Percentiles rank a stretch among this genome's conserved stretches.
phyloP scores from a whole-genome alignment of 345 rosid species.

The Odontarrhena argentea region DNA sequence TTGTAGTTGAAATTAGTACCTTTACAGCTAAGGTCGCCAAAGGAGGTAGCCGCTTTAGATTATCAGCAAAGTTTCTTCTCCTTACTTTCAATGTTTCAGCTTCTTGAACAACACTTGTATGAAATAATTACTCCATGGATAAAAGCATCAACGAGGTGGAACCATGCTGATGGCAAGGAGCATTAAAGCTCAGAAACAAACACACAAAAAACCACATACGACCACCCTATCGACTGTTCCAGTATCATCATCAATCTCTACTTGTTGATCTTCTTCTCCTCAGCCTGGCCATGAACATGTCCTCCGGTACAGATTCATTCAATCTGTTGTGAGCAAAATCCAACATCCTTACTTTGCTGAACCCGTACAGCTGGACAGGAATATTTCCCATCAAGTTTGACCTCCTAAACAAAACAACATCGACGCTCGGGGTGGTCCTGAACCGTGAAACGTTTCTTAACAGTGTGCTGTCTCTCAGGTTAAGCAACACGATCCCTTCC shows the following conservation, averaged over 20 bases:
- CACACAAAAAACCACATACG: no score
- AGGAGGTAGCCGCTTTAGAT: background rate
- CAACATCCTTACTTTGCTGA: no score
- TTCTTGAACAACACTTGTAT: no score
- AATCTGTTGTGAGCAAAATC: no score
- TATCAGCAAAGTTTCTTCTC: background rate
- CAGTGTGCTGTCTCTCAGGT: no score
- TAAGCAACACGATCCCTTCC: no score
- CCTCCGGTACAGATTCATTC: no score
- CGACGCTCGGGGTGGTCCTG: no score
- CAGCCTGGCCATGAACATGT: background rate
- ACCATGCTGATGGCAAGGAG: conserved; percentile 3
- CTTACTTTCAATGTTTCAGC: background rate
- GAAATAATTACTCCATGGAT: background rate
- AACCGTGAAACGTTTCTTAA: no score
- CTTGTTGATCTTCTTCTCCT: background rate
- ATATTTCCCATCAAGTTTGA: no score
- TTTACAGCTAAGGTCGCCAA: background rate
- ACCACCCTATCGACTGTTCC: background rate
- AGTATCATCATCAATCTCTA: background rate
- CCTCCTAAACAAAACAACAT: no score
- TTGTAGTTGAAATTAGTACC: background rate
- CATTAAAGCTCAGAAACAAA: background rate
- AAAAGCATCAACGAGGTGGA: background rate
- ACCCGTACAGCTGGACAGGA: no score